A percentile compares a stretch with the other conserved stretches of the same genome.
phyloP scores from a whole-genome alignment of 345 rosid genomes.

The Eucalyptus rudis region DNA sequence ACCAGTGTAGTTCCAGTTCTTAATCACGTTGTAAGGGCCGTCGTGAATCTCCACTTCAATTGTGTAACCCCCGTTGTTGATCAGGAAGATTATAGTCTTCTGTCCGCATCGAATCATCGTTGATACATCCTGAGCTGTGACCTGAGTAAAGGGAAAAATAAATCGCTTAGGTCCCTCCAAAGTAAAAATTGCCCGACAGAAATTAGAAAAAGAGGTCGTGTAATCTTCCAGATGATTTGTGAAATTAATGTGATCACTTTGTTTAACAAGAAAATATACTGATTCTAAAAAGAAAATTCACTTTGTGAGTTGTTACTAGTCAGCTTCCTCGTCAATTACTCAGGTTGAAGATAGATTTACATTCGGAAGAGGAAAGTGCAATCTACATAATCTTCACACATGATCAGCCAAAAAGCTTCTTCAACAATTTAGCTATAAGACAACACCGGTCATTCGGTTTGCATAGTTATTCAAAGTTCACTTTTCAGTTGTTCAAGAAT shows the following conservation, averaged over 20 bases:
- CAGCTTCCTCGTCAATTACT: background rate
- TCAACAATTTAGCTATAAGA: background rate
- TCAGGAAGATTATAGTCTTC: slow-evolving; percentile 47
- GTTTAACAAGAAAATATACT: background rate
- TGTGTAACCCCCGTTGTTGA: slow-evolving; percentile 70
- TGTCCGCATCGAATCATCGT: slow-evolving; percentile 62
- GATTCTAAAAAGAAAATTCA: background rate
- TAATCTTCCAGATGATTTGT: background rate
- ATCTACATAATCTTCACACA: background rate
- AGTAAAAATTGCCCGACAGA: background rate
- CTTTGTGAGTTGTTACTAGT: background rate
- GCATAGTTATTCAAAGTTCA: background rate
- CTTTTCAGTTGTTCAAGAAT: background rate
- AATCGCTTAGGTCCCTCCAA: background rate
- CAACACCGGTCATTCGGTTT: background rate
- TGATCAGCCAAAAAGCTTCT: background rate
- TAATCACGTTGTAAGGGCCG: slow-evolving; percentile 70
- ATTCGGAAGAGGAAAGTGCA: background rate
- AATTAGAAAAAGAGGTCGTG: background rate
- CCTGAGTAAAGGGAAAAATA: slow-evolving; percentile 14
- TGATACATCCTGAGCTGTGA: slow-evolving; percentile 62
- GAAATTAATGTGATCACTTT: background rate
- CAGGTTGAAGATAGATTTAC: background rate
- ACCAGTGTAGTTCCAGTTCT: slow-evolving; percentile 64
- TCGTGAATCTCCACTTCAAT: slow-evolving; percentile 77